Percentiles rank a stretch among this genome's conserved stretches.
Conservation (phyloP, 305 asterid species). For the Ilex paraguariensis region DNA sequence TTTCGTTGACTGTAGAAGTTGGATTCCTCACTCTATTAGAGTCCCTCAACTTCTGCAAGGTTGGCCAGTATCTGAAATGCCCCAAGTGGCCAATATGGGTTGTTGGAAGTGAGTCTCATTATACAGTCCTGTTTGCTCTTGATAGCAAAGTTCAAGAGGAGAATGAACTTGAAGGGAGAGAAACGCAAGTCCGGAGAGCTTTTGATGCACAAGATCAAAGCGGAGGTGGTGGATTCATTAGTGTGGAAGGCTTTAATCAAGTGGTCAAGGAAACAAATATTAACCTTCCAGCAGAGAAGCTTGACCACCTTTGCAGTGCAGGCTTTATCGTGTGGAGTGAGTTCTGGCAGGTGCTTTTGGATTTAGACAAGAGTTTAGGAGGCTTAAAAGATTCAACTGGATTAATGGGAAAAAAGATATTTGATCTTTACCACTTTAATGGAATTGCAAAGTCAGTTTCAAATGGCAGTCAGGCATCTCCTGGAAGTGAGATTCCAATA, state of each 20-base stretch:
- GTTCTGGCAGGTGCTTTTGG: conserved; percentile 79
- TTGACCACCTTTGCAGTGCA: conserved; percentile 53
- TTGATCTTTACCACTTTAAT: conserved; percentile 84
- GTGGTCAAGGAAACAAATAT: conserved; percentile 57
- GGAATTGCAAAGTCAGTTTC: conserved; percentile 83
- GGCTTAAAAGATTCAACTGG: conserved; percentile 86
- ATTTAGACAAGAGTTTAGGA: conserved; percentile 71
- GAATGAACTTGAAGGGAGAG: conserved; percentile 71
- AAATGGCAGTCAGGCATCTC: conserved; percentile 36
- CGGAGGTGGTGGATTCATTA: conserved; percentile 96
- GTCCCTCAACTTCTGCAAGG: conserved; percentile 83
- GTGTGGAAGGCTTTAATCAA: conserved; percentile 80
- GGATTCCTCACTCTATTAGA: conserved; percentile 91
- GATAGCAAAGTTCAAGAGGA: conserved; percentile 82
- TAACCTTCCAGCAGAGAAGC: conserved; percentile 57
- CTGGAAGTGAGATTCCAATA: conserved; percentile 45
- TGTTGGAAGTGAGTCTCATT: conserved; percentile 93
- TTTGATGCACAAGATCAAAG: conserved; percentile 93
- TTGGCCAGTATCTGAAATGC: conserved; percentile 77
- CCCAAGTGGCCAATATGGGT: conserved; percentile 99
- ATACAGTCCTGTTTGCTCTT: conserved; percentile 84
- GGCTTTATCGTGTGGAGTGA: conserved; percentile 95
- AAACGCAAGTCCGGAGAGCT: conserved; percentile 70
- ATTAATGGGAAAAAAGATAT: conserved; percentile 70
- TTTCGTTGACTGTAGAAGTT: conserved; percentile 71